Percentiles rank a stretch among this genome's conserved stretches.
Conservation (phyloP, 1,139 yeast genomes). For the Saccharomyces hybrid region DNA sequence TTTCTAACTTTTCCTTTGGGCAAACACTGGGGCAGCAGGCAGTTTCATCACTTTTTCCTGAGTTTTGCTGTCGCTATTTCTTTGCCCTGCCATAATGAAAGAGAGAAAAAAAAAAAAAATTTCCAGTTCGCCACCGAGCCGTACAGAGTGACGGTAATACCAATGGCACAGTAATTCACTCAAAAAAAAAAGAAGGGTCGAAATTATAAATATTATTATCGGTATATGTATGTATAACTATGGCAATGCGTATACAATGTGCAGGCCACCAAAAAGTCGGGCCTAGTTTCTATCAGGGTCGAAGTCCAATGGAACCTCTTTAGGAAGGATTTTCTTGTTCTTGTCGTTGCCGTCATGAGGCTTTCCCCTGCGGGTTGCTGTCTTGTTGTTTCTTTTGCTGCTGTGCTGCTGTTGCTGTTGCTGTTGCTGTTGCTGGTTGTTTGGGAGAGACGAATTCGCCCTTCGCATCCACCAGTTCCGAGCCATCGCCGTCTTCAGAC, state of each 20-base stretch:
- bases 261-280: background rate
- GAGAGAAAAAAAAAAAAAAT: background rate
- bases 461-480: constrained; percentile 14
- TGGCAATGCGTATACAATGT: background rate
- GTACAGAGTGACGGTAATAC: background rate
- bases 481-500: constrained; percentile 49
- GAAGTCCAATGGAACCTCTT: constrained; percentile 12
- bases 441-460: background rate
- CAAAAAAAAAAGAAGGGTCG: background rate
- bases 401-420: background rate
- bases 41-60: background rate
- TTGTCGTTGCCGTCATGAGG: background rate
- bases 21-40: background rate
- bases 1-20: background rate
- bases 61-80: background rate
- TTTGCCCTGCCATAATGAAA: background rate
- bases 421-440: background rate
- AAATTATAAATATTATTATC: background rate
- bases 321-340: constrained; percentile 1
- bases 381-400: background rate
- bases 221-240: background rate
- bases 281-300: constrained; percentile 10
- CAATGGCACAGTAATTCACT: background rate
- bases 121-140: constrained; percentile 8
- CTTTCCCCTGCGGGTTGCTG: constrained; percentile 4